phyloP scores from a whole-genome alignment of 176 grass and related monocot genomes.

The Areca catechu region DNA sequence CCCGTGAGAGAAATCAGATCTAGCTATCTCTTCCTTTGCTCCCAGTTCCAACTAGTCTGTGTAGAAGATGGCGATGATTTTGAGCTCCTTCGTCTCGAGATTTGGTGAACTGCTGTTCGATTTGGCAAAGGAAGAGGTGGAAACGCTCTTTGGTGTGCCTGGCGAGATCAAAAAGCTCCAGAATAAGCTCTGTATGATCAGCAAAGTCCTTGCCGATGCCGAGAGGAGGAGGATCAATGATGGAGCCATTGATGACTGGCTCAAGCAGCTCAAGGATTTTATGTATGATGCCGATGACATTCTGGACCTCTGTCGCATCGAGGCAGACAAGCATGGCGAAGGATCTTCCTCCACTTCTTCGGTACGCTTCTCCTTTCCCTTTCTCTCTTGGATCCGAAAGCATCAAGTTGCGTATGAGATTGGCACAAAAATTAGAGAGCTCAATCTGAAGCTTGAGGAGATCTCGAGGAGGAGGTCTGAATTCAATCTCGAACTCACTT shows the following conservation, averaged over 20 bases:
- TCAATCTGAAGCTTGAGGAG: neutral
- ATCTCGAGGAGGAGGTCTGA: too few relatives aligned
- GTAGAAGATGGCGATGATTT: too few relatives aligned
- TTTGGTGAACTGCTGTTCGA: constrained; percentile 9
- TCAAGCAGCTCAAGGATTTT: constrained; percentile 26
- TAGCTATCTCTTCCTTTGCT: too few relatives aligned
- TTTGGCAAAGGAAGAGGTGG: constrained; percentile 17
- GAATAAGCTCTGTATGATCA: constrained; percentile 1
- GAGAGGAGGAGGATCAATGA: constrained; percentile 22
- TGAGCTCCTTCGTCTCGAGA: constrained; percentile 20
- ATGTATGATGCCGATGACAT: constrained; percentile 34
- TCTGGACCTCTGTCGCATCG: constrained; percentile 21
- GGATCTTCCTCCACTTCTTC: neutral
- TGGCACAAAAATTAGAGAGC: neutral
- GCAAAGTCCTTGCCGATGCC: constrained; percentile 22
- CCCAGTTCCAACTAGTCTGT: too few relatives aligned
- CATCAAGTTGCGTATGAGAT: too few relatives aligned
- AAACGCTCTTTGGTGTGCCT: constrained; percentile 31
- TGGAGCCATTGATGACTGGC: constrained; percentile 9
- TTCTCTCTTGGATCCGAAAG: neutral
- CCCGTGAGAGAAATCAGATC: too few relatives aligned
- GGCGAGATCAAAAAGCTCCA: constrained; percentile 27
- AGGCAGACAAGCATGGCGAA: constrained; percentile 2
- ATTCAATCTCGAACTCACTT: too few relatives aligned
- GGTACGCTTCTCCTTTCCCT: neutral